Evolutionary conservation across 129 eudicot genomes (phyloP), one percentile per base, ranked within the genome.

Genomic region (Rutidosis leptorrhynchoides): DNA sequence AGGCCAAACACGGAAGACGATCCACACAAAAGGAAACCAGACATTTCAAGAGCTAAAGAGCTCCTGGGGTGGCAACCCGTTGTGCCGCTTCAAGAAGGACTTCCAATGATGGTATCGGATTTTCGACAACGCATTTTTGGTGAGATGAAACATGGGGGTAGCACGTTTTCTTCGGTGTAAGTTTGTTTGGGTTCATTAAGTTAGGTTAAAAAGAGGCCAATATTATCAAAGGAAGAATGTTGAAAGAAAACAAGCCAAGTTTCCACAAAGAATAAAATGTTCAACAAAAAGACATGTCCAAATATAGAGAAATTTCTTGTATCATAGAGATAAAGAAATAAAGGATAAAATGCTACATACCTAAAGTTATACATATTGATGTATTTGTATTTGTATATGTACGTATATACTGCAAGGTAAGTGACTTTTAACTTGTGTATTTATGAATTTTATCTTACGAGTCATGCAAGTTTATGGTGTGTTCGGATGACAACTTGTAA

Each of bases 1-100:
- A 81, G 87, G 68, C 83, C 83, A 37, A 89, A 89, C 77, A 89
- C 96, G 6, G 94, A 86, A 45, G 96, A 90, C 49, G 97, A 90
- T 45, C 97, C 97, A 5, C 97, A 90, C 83, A 83, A 84, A 79
- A 84, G 97, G 71, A 90, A 90, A 73, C 97, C 97, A 0, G 97
- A 90, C 74, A 86, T 90, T 79, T 65, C 88, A 4, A 90, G 63
- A 75, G 97, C 95, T 12, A 90, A 80, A 25, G 77, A 73, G 62
- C 90, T 86, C 33, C 90, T 90, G 1, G 90, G 90, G 14, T 90
- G 97, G 97, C 84, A 90, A 73, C 97, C 97, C 0, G 53, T 58
- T 24, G 89, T 90, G 16, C 77, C 91, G 3, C 84, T 90, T 19
- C 77, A 79, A 4, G 88, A 90, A 37, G 97, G 97, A 6, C 97